phyloP scores from a whole-genome alignment of 2,329 filamentous ascomycete species.

The Calcarisporium arbuscula region DNA sequence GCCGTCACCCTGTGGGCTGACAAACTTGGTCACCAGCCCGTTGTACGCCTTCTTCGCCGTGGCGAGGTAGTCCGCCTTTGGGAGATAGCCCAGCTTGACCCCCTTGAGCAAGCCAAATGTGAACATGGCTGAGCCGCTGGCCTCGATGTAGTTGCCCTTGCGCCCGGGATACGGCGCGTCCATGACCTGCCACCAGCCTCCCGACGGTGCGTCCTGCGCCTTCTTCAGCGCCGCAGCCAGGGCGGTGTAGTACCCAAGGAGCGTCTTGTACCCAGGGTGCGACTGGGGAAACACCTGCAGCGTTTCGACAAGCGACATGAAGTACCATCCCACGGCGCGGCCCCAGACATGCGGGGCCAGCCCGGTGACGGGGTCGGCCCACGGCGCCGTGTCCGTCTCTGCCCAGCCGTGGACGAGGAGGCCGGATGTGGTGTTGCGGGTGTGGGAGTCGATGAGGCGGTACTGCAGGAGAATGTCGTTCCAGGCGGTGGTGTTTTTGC shows the following conservation, averaged over 20 bases:
- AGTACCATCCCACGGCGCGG: conserved; percentile 47
- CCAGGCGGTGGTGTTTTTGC: conserved; percentile 32
- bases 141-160: conserved; percentile 53
- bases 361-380: conserved; percentile 44
- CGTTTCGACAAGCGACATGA: conserved; percentile 43
- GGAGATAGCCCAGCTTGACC: conserved; percentile 18
- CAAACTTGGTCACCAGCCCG: conserved; percentile 35
- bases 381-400: conserved; percentile 36
- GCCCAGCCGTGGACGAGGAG: conserved; percentile 51
- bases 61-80: conserved; percentile 13
- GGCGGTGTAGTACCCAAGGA: conserved; percentile 32
- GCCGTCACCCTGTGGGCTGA: conserved; percentile 39
- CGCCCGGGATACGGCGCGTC: conserved; percentile 38
- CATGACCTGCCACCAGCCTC: conserved; percentile 55
- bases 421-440: conserved; percentile 29
- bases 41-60: conserved; percentile 20
- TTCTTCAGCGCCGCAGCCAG: conserved; percentile 35
- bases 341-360: conserved; percentile 47
- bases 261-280: conserved; percentile 27
- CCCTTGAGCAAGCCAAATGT: conserved; percentile 44
- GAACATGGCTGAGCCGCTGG: conserved; percentile 53
- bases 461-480: conserved; percentile 39
- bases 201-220: conserved; percentile 30
- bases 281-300: conserved; percentile 37
- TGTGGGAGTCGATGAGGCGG: conserved; percentile 37